Evolutionary conservation across 257 asterid species (phyloP).

Genomic region (Perilla frutescens): DNA sequence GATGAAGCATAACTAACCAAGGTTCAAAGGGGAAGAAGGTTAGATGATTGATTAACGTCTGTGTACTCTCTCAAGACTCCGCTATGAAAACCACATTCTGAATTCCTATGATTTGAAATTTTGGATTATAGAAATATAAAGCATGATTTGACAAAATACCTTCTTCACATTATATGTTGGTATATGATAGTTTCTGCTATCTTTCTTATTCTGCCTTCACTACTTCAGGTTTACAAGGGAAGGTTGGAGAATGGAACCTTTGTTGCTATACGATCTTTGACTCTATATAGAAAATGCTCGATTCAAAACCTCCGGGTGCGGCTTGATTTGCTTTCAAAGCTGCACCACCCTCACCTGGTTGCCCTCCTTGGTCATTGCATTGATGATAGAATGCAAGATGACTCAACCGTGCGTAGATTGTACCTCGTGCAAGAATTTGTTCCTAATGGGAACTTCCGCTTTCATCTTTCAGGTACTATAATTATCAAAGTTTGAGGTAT

Average conservation of each 20-base stretch:
- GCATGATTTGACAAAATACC: conserved; percentile 16
- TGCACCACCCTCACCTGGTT: conserved; percentile 88
- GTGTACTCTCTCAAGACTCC: background rate
- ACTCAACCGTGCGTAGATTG: conserved; percentile 64
- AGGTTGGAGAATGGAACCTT: conserved; percentile 67
- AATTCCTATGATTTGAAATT: conserved; percentile 15
- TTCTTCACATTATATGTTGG: background rate
- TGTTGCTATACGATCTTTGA: conserved; percentile 66
- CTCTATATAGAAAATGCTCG: conserved; percentile 61
- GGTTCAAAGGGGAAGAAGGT: background rate
- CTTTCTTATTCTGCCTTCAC: conserved; percentile 30
- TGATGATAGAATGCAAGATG: conserved; percentile 71
- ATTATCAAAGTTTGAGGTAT: background rate
- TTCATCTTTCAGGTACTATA: conserved; percentile 81
- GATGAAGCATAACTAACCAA: background rate
- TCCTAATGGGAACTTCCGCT: conserved; percentile 72
- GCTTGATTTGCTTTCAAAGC: conserved; percentile 86
- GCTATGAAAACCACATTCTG: conserved; percentile 3
- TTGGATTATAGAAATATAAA: background rate
- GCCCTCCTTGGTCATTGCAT: conserved; percentile 82
- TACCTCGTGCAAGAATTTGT: conserved; percentile 84
- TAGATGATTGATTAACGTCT: background rate
- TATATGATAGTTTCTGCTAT: conserved; percentile 13
- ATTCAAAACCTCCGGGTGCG: conserved; percentile 69
- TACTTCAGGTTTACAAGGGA: conserved; percentile 84